These are phyloP conservation scores for Phytophthora pinifolia DNA, from an alignment of 352 stramenopile genomes.

Conservation along the genomic window DNA sequence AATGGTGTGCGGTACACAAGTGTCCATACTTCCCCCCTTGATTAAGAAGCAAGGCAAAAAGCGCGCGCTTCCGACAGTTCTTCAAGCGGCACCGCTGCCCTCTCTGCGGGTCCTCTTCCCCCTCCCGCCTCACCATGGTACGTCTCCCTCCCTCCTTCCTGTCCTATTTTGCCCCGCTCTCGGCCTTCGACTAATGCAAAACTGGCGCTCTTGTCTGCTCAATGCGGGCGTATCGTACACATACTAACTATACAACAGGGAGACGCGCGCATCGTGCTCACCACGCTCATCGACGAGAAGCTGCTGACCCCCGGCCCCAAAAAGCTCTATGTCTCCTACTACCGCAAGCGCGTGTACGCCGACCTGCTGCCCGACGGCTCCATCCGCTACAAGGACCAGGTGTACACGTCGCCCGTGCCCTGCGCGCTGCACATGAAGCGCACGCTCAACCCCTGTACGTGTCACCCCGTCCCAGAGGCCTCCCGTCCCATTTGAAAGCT, in stretches of 20 bases:
- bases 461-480: slow-evolving; percentile 9
- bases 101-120: background rate
- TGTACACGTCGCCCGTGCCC: slow-evolving; percentile 75
- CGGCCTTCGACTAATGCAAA: background rate
- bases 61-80: slow-evolving; percentile 1
- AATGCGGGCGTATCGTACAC: background rate
- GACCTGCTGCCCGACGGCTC: slow-evolving; percentile 73
- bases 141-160: background rate
- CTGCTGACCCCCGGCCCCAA: slow-evolving; percentile 58
- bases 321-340: slow-evolving; percentile 84
- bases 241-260: slow-evolving; percentile 31
- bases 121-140: slow-evolving; percentile 16
- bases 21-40: background rate
- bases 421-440: slow-evolving; percentile 83
- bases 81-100: background rate
- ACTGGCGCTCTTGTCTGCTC: background rate
- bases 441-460: slow-evolving; percentile 71
- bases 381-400: slow-evolving; percentile 74
- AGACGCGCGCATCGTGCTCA: slow-evolving; percentile 64
- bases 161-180: too few species aligned
- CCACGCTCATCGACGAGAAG: slow-evolving; percentile 71
- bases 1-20: too few species aligned
- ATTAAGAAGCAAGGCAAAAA: background rate
- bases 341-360: slow-evolving; percentile 76
- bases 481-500: background rate